A percentile compares a stretch with the other conserved stretches of the same genome.
Conservation (phyloP, 2,329 filamentous ascomycete genomes). For the Colletotrichum liriopes region DNA sequence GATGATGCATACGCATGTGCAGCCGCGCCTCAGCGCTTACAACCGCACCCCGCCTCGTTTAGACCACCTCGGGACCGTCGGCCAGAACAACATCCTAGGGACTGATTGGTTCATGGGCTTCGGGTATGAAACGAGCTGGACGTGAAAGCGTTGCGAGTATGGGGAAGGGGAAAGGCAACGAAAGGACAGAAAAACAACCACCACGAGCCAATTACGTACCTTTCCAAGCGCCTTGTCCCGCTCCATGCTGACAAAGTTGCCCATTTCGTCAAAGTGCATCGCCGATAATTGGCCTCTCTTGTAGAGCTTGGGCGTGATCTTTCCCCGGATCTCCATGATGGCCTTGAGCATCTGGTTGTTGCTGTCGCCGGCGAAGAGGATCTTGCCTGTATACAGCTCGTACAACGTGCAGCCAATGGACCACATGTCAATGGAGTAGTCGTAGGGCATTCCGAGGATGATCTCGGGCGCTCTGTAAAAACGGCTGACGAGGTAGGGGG, state of each 20-base stretch:
- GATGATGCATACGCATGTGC: slow-evolving; percentile 28
- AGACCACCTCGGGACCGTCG: slow-evolving; percentile 32
- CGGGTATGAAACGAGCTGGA: slow-evolving; percentile 29
- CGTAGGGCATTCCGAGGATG: slow-evolving; percentile 95
- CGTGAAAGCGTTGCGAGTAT: slow-evolving; percentile 19
- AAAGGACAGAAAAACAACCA: slow-evolving; percentile 44
- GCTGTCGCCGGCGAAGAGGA: slow-evolving; percentile 92
- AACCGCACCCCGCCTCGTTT: slow-evolving; percentile 41
- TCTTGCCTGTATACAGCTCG: slow-evolving; percentile 97
- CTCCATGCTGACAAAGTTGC: slow-evolving; percentile 89
- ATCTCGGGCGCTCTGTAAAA: slow-evolving; percentile 98
- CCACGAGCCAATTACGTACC: slow-evolving; percentile 61
- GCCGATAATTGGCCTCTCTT: slow-evolving; percentile 84
- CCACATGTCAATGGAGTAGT: slow-evolving; percentile 97
- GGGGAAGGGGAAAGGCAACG: slow-evolving; percentile 24
- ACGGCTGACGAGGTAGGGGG: slow-evolving; percentile 94
- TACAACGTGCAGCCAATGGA: slow-evolving; percentile 97
- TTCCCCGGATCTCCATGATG: slow-evolving; percentile 96
- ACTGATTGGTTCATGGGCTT: slow-evolving; percentile 13
- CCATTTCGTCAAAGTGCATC: slow-evolving; percentile 87
- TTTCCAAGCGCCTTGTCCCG: slow-evolving; percentile 90
- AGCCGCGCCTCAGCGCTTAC: slow-evolving; percentile 54
- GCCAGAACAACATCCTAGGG: slow-evolving; percentile 34
- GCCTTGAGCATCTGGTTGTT: slow-evolving; percentile 99
- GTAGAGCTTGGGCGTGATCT: slow-evolving; percentile 90